Evolutionary conservation across 768 basidiomycete species (phyloP), one percentile per base, ranked within the genome.

Genomic region (Calvatia gigantea): DNA sequence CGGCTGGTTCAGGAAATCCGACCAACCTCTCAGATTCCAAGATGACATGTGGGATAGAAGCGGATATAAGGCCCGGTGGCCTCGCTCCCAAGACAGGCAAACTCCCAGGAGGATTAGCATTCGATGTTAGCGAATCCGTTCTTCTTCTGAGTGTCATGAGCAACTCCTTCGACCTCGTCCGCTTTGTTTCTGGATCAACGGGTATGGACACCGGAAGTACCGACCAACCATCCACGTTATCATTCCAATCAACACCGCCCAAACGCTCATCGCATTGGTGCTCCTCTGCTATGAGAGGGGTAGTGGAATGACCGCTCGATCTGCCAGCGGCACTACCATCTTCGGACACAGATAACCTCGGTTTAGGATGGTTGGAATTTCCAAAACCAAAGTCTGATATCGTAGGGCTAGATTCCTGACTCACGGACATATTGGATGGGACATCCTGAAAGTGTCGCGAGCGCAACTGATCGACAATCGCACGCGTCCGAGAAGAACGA

Each of bases 381-480:
- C 39, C 28, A 4, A 41, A 21, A 12, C 54, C 38, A n/a, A 49
- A 35, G 3, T 56, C 54, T 33, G 54, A 48, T 8, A 54, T 17
- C 6, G 44, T 44, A 11, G 41, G 32, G 23, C 45, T 14, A 23
- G 45, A 33, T 29, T 54, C 51, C 49, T 60, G 33, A 56, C 60
- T 37, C 54, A 54, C n/a, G 61, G 60, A 8, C 54, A 49, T 14
- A 61, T 54, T 42, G 37, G 17, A 23, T 6, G 27, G 28, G 8
- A 19, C 46, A 48, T 56, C 54, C n/a, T 49, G 47, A 8, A 49
- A 38, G 43, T 41, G 28, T 14, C 68, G 65, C 6, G 75, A 80
- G 51, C 81, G 76, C 37, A 85, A 65, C 32, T 75, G 73, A 59
- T 85, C 83, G 28, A 85, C 80, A 38, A 85, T 80, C 59, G 81